Evolutionary conservation across 2,329 filamentous ascomycete genomes (phyloP).

Genomic region (Epichloe gansuensis): DNA sequence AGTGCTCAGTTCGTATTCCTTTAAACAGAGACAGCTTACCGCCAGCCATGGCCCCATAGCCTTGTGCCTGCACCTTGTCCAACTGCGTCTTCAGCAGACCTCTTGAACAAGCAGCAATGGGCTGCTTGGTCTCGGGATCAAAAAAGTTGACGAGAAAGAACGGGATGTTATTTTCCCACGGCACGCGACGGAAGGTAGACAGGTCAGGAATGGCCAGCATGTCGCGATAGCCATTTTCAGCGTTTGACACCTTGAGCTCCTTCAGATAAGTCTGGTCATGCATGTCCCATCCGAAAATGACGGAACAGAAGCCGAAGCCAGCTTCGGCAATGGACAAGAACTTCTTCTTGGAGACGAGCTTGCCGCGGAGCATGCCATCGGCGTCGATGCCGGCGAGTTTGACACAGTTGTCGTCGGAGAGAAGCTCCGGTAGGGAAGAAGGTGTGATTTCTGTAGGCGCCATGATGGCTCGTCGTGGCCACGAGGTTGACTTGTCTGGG

Average conservation of each 20-base stretch:
- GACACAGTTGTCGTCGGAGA: conserved; percentile 61
- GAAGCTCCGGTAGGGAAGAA: conserved; percentile 51
- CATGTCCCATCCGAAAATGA: conserved; percentile 96
- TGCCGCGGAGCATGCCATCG: conserved; percentile 77
- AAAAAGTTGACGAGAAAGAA: conserved; percentile 77
- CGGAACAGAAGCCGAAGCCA: conserved; percentile 88
- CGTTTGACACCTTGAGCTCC: conserved; percentile 79
- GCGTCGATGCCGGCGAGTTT: conserved; percentile 83
- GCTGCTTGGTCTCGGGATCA: conserved; percentile 62
- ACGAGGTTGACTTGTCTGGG: too few species aligned
- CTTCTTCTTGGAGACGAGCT: conserved; percentile 85
- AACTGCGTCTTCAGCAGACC: conserved; percentile 58
- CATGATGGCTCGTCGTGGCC: neutral
- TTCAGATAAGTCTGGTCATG: conserved; percentile 81
- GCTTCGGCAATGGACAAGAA: conserved; percentile 70
- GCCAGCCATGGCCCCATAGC: conserved; percentile 79
- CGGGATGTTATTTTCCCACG: conserved; percentile 78
- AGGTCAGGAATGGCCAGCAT: conserved; percentile 73
- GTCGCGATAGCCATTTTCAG: conserved; percentile 80
- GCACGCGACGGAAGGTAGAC: conserved; percentile 65
- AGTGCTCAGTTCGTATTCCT: neutral
- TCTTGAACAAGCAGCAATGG: conserved; percentile 66
- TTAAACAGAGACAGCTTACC: conserved; percentile 38
- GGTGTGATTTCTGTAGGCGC: conserved; percentile 34
- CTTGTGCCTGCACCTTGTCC: conserved; percentile 51